Base-by-base conservation (phyloP, 2,329 filamentous ascomycete species). In the Madurella fahalii region DNA sequence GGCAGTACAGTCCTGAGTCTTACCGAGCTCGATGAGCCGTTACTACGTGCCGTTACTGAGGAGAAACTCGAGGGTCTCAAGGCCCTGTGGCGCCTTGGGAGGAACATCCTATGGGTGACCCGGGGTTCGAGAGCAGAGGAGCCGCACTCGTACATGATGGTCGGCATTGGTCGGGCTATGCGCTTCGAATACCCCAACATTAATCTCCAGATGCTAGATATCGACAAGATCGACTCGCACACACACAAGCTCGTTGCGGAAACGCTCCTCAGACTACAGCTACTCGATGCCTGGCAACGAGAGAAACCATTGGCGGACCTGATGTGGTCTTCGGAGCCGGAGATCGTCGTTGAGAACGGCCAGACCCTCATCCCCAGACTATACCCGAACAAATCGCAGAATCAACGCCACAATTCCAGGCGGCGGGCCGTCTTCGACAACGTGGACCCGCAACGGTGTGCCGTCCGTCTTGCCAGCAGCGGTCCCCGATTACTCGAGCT, bases 401-500 rank as follows among this genome's bases (percentile, higher is more conserved):
- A 63, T 34, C 45, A 54, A 2, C 57, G 61, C 13, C 58, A 59
- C 53, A 63, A 63, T 40, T 43, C 60, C 2, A 37, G 41, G 32
- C 40, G 48, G 7, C 53, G 58, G 7, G 25, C 25, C 3, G 25
- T 25, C 25, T 25, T 25, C 7, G 25, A 25, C 25, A 25, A 3
- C 7, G 25, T 25, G 7, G 25, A 25, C 25, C 25, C 25, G 25
- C 25, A 25, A 25, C 25, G 25, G 25, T 25, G 25, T 25, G 25
- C 25, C 7, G 25, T 25, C 25, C 25, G 25, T 25, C 25, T 25
- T 7, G 25, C 7, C 25, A 25, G 25, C 25, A 25, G 25, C 25
- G 25, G 25, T 7, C 25, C 25, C 25, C 25, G 7, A 7, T 25
- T 7, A 25, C 25, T 25, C 25, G 25, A 25, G 7, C 25, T 25